Conservation (phyloP, 1,284 basidiomycete species). For the Ceratobasidium sp. region DNA sequence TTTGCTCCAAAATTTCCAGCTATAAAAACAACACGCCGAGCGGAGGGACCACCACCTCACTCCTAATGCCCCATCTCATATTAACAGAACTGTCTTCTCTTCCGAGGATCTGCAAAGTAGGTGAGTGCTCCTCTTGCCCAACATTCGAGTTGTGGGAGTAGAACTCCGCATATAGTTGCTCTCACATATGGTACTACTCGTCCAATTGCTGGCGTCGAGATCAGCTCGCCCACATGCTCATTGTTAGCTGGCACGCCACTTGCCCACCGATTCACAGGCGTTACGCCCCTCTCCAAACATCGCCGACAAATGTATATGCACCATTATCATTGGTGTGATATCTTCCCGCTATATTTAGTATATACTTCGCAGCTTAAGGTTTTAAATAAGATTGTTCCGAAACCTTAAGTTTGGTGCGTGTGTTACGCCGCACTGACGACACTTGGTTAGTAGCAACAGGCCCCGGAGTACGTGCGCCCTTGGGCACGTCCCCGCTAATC, state of each 20-base stretch:
- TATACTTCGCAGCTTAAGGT: too few species aligned
- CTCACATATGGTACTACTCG: slow-evolving; percentile 7
- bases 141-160: neutral
- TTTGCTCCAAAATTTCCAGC: neutral
- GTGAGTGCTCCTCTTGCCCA: neutral
- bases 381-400: too few species aligned
- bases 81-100: neutral
- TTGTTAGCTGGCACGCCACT: too few species aligned
- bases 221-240: too few species aligned
- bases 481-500: neutral
- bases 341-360: too few species aligned
- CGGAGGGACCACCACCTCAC: neutral
- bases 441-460: neutral
- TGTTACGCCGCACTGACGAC: too few species aligned
- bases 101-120: slow-evolving; percentile 2
- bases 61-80: neutral
- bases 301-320: too few species aligned
- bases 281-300: too few species aligned
- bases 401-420: too few species aligned
- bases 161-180: neutral
- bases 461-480: neutral
- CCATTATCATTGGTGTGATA: too few species aligned
- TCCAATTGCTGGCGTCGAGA: too few species aligned
- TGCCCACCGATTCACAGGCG: too few species aligned
- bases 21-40: neutral